Evolutionary conservation across 345 rosid genomes (phyloP).

Genomic region (Citropsis articulata): DNA sequence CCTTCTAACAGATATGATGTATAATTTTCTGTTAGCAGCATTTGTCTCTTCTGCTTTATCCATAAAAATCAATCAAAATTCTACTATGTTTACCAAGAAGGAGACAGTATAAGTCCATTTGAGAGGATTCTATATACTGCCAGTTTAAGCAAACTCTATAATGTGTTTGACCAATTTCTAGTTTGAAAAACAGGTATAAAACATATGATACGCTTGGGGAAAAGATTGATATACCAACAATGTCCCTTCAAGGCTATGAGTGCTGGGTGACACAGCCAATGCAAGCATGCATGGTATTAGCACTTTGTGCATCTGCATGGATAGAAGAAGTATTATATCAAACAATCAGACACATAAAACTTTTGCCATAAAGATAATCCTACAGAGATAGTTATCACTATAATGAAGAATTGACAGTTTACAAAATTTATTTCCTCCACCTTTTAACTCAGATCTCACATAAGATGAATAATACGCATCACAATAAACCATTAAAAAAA

Average conservation of each 20-base stretch:
- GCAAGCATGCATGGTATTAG: slow-evolving; percentile 66
- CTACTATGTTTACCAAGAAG: neutral
- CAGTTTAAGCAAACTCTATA: neutral
- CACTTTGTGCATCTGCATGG: slow-evolving; percentile 83
- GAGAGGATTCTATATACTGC: neutral
- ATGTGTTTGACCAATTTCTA: neutral
- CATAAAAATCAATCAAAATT: neutral
- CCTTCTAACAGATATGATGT: too few relatives aligned
- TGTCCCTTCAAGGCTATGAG: slow-evolving; percentile 84
- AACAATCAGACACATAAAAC: neutral
- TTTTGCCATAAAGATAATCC: neutral
- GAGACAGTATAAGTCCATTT: neutral
- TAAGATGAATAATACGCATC: neutral
- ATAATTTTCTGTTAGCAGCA: neutral
- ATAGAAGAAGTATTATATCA: neutral
- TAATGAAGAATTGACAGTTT: neutral
- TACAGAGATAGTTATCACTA: neutral
- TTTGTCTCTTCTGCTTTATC: neutral
- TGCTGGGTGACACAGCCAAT: slow-evolving; percentile 59
- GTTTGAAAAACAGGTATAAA: neutral
- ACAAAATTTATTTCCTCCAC: neutral
- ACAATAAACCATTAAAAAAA: neutral
- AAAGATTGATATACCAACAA: slow-evolving; percentile 51
- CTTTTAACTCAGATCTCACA: neutral
- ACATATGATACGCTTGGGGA: neutral